Evolutionary conservation across 306 rosid genomes (phyloP).

Genomic region (Cucurbita pepo): DNA sequence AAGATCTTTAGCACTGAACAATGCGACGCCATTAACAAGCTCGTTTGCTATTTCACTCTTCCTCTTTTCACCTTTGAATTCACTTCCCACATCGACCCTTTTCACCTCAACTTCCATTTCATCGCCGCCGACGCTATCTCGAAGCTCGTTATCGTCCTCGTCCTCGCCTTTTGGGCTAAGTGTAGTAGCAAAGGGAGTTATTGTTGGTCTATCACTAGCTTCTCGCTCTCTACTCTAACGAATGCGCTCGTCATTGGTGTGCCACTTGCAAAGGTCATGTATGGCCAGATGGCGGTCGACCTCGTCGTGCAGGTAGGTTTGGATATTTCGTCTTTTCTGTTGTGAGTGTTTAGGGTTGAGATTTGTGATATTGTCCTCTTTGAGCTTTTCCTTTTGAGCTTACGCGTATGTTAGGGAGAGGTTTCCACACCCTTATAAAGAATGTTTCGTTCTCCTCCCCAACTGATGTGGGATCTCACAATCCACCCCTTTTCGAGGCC

Average conservation of each 20-base stretch:
- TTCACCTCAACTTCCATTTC: constrained; percentile 46
- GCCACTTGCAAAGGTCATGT: constrained; percentile 62
- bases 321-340: neutral
- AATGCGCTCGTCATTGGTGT: constrained; percentile 80
- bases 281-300: constrained; percentile 48
- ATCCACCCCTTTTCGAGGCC: too few relatives aligned
- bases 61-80: constrained; percentile 82
- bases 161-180: constrained; percentile 64
- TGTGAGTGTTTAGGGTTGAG: too few relatives aligned
- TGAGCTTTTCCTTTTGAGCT: too few relatives aligned
- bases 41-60: constrained; percentile 75
- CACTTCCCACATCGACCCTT: constrained; percentile 69
- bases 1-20: constrained; percentile 51
- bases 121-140: constrained; percentile 57
- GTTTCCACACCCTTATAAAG: too few relatives aligned
- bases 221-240: constrained; percentile 61
- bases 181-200: constrained; percentile 45
- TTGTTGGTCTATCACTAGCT: constrained; percentile 71
- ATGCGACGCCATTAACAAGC: constrained; percentile 67
- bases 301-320: constrained; percentile 50
- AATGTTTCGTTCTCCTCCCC: too few relatives aligned
- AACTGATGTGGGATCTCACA: too few relatives aligned
- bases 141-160: constrained; percentile 44
- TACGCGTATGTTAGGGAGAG: too few relatives aligned
- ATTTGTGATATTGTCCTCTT: too few relatives aligned